phyloP scores from a whole-genome alignment of 75 land plant genomes.

The Adiantum capillusveneris region DNA sequence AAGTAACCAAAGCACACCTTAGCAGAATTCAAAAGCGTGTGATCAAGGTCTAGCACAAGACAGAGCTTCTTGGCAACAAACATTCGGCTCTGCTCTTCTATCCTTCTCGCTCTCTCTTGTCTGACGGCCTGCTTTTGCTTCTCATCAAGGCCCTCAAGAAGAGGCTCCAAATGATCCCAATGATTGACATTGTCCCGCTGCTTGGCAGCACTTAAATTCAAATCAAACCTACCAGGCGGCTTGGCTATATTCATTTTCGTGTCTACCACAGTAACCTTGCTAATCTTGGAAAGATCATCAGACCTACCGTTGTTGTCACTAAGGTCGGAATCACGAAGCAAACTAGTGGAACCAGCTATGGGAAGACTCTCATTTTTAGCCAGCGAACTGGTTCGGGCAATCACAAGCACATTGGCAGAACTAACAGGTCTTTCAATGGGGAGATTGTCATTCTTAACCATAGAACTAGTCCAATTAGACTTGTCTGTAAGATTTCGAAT shows the following conservation, averaged over 20 bases:
- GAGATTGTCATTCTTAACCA: no score
- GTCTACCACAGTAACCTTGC: neutral
- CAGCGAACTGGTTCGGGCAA: no score
- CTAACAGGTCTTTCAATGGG: no score
- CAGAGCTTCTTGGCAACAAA: constrained; percentile 78
- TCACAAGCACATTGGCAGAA: no score
- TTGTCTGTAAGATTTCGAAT: neutral
- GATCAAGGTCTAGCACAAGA: constrained; percentile 94
- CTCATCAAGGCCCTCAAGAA: constrained; percentile 69
- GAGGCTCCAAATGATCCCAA: constrained; percentile 74
- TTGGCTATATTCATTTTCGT: constrained; percentile 2
- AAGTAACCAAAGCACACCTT: no score
- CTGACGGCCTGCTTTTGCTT: constrained; percentile 63
- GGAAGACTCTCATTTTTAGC: no score
- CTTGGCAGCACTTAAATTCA: constrained; percentile 14
- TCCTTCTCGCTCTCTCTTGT: constrained; percentile 77
- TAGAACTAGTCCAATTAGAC: no score
- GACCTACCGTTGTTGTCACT: neutral
- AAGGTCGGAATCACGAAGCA: constrained; percentile 3
- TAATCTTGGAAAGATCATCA: neutral
- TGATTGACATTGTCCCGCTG: constrained; percentile 18
- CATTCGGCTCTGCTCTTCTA: constrained; percentile 91
- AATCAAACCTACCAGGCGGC: constrained; percentile 1
- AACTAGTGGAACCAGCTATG: constrained; percentile 4
- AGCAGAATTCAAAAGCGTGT: constrained; percentile 96